Evolutionary conservation across 208 protist genomes (phyloP).

Genomic region (Endotrypanum monterogeii): DNA sequence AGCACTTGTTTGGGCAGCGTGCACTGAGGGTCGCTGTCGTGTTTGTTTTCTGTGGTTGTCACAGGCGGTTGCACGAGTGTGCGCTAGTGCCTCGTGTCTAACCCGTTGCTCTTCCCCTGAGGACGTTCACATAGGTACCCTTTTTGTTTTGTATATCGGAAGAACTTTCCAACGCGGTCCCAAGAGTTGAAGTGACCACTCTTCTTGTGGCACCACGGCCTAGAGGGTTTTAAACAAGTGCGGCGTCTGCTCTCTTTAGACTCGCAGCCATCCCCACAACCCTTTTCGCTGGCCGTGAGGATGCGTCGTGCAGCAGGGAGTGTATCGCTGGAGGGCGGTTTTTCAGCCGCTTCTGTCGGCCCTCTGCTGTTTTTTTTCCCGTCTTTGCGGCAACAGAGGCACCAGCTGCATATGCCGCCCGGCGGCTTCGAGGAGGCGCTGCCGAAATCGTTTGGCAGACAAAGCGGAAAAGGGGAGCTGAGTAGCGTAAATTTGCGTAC

Average conservation of each 20-base stretch:
- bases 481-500: conserved; percentile 56
- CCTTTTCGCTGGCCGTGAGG: not conserved
- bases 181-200: not conserved
- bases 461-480: conserved; percentile 43
- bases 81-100: not conserved
- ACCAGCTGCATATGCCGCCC: conserved; percentile 45
- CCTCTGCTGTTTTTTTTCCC: not conserved
- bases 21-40: not conserved
- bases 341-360: not conserved
- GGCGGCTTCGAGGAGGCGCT: conserved; percentile 62
- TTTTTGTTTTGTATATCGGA: not conserved
- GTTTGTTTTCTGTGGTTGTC: not conserved
- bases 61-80: not conserved
- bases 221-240: not conserved
- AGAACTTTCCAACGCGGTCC: not conserved
- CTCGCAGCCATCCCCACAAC: not conserved
- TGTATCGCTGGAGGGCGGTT: not conserved
- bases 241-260: not conserved
- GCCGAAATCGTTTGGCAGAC: conserved; percentile 50
- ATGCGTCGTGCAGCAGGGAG: not conserved
- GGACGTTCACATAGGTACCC: not conserved
- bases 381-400: not conserved
- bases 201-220: not conserved
- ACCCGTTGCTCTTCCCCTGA: not conserved
- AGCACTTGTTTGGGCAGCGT: not conserved